Percentiles rank a stretch among this genome's conserved stretches.
These are phyloP conservation scores for Candolleomyces aberdarensis DNA, from an alignment of 768 basidiomycete species.

Conservation along the genomic window DNA sequence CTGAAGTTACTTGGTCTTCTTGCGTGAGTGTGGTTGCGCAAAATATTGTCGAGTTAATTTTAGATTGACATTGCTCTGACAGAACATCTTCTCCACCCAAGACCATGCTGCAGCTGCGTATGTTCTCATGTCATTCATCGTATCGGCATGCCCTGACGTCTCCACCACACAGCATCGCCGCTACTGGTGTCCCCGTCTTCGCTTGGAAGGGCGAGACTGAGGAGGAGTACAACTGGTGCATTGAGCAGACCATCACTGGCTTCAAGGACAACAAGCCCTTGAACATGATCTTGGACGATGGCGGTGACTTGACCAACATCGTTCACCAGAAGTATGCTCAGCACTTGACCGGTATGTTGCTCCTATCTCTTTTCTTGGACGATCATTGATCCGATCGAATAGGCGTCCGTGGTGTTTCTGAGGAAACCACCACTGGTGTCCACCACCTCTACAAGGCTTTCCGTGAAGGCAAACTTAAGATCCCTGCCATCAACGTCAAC, in stretches of 20 bases:
- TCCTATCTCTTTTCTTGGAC: background rate
- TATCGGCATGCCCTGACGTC: conserved; percentile 3
- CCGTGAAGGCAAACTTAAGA: conserved; percentile 93
- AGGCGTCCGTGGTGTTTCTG: conserved; percentile 93
- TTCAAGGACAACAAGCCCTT: conserved; percentile 81
- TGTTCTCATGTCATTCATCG: conserved; percentile 20
- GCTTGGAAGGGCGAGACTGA: conserved; percentile 99
- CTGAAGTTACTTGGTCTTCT: conserved; percentile 98
- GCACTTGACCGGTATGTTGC: conserved; percentile 61
- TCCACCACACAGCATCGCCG: conserved; percentile 68
- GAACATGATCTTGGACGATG: conserved; percentile 99
- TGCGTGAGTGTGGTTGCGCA: conserved; percentile 56
- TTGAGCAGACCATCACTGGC: conserved; percentile 90
- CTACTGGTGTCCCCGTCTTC: conserved; percentile 96
- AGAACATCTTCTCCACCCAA: conserved; percentile 99
- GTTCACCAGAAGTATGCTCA: conserved; percentile 98
- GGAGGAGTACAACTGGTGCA: conserved; percentile 98
- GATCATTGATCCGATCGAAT: conserved; percentile 7
- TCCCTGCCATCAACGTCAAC: conserved; percentile 99
- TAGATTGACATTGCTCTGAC: too few species aligned
- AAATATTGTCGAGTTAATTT: too few species aligned
- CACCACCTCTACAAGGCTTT: conserved; percentile 99
- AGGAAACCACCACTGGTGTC: conserved; percentile 99
- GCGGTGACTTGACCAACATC: conserved; percentile 91
- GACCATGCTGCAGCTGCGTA: conserved; percentile 98